phyloP scores from a whole-genome alignment of 2,329 filamentous ascomycete species.

The Penicillium thymicola region DNA sequence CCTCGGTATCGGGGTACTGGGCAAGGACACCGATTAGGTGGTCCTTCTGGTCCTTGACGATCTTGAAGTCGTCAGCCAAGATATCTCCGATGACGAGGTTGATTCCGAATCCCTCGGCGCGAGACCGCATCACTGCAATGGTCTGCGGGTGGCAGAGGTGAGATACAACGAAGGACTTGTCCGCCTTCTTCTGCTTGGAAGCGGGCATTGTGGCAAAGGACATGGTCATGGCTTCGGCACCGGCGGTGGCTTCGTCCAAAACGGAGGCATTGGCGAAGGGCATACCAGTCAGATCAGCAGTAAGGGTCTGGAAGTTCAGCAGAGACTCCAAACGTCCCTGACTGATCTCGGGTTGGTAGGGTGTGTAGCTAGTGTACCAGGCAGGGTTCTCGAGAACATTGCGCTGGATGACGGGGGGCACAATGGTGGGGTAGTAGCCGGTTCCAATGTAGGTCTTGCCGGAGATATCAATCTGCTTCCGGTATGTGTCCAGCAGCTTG shows the following conservation, averaged over 20 bases:
- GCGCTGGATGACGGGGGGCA: conserved; percentile 85
- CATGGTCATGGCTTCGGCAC: conserved; percentile 93
- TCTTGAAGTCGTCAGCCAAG: conserved; percentile 59
- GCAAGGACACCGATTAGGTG: conserved; percentile 84
- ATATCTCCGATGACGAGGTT: conserved; percentile 71
- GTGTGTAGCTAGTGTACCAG: conserved; percentile 98
- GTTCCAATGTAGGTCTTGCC: conserved; percentile 71
- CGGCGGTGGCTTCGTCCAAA: conserved; percentile 86
- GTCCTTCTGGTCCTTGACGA: conserved; percentile 71
- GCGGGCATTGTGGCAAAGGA: conserved; percentile 72
- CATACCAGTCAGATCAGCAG: conserved; percentile 80
- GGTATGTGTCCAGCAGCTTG: conserved; percentile 40
- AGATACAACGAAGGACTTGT: conserved; percentile 82
- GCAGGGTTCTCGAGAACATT: conserved; percentile 90
- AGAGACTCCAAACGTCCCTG: conserved; percentile 89
- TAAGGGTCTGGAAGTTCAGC: conserved; percentile 92
- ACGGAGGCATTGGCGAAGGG: conserved; percentile 88
- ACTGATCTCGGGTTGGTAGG: conserved; percentile 96
- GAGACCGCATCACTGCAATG: conserved; percentile 74
- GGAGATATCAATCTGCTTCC: conserved; percentile 58
- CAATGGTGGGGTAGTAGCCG: conserved; percentile 84
- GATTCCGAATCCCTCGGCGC: conserved; percentile 89
- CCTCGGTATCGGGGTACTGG: conserved; percentile 92
- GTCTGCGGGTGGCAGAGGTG: conserved; percentile 81
- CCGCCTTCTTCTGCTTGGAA: conserved; percentile 67